These are phyloP conservation scores for Crithidia acanthocephali DNA, from an alignment of 208 protist genomes.

Conservation along the genomic window DNA sequence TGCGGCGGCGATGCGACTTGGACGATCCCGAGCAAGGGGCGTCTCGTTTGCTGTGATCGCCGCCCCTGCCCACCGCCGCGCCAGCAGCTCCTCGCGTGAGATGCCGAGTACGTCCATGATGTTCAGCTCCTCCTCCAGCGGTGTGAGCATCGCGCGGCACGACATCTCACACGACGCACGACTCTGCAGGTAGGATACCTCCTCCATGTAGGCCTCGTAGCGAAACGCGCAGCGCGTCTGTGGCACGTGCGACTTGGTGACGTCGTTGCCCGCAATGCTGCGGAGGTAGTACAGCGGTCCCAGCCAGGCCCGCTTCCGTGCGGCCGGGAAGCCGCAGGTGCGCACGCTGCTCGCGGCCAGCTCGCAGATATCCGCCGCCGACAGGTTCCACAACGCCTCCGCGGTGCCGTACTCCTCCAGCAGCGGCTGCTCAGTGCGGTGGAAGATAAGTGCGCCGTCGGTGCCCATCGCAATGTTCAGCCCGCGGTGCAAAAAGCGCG, in stretches of 20 bases:
- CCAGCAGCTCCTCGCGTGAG: conserved; percentile 58
- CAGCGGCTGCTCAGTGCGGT: conserved; percentile 95
- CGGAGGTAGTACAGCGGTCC: conserved; percentile 66
- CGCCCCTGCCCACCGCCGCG: conserved; percentile 28
- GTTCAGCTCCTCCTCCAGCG: conserved; percentile 59
- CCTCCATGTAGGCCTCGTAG: conserved; percentile 92
- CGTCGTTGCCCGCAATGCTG: conserved; percentile 88
- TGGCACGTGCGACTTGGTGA: conserved; percentile 93
- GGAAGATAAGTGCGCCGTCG: conserved; percentile 95
- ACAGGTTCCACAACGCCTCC: conserved; percentile 85
- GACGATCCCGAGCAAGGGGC: not conserved
- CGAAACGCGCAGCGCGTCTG: conserved; percentile 95
- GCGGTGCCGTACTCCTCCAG: conserved; percentile 93
- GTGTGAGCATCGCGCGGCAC: conserved; percentile 46
- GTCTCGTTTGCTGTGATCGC: conserved; percentile 2
- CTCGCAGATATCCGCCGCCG: conserved; percentile 81
- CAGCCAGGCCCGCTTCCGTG: conserved; percentile 72
- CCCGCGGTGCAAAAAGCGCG: conserved; percentile 92
- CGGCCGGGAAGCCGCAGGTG: conserved; percentile 74
- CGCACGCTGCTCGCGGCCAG: conserved; percentile 82
- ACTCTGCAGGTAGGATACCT: conserved; percentile 71
- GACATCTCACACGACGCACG: conserved; percentile 47
- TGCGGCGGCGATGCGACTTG: not conserved
- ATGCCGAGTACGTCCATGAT: conserved; percentile 54
- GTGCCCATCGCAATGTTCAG: conserved; percentile 98